phyloP scores from a whole-genome alignment of 2,329 filamentous ascomycete genomes.

The Pestalotiopsis sp. region DNA sequence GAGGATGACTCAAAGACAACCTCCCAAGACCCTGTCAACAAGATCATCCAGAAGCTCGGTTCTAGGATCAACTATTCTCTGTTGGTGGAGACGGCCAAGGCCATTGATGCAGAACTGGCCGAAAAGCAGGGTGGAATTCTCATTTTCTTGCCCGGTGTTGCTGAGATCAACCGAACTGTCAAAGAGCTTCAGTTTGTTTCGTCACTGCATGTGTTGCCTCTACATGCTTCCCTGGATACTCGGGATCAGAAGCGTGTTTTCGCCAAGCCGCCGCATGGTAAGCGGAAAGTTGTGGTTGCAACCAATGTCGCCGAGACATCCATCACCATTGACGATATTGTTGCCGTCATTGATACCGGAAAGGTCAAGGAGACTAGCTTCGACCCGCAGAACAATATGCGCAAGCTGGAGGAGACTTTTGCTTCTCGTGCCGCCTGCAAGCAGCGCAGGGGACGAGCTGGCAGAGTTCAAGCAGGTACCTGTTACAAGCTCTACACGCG shows the following conservation, averaged over 20 bases:
- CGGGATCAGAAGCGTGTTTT: constrained; percentile 89
- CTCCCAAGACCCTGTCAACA: constrained; percentile 62
- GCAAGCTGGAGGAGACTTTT: constrained; percentile 93
- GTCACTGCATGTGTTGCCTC: constrained; percentile 75
- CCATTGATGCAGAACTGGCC: constrained; percentile 78
- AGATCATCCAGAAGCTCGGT: constrained; percentile 72
- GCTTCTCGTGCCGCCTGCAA: constrained; percentile 93
- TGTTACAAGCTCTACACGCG: constrained; percentile 96
- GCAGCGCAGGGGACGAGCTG: constrained; percentile 89
- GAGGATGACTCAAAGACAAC: constrained; percentile 50
- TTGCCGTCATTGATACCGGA: constrained; percentile 93
- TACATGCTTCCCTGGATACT: constrained; percentile 91
- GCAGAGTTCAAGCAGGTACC: constrained; percentile 85
- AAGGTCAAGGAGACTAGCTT: constrained; percentile 97
- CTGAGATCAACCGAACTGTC: constrained; percentile 86
- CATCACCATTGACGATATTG: constrained; percentile 97
- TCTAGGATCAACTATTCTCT: constrained; percentile 91
- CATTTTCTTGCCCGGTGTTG: constrained; percentile 91
- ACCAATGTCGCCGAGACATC: constrained; percentile 98
- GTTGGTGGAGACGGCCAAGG: constrained; percentile 76
- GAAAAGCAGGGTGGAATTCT: constrained; percentile 82
- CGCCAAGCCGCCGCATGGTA: constrained; percentile 71
- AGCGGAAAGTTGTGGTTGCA: constrained; percentile 89
- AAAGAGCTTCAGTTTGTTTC: constrained; percentile 65
- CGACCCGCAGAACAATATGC: constrained; percentile 90